Percentiles rank a stretch among this genome's conserved stretches.
Conservation (phyloP, 1,139 yeast species). For the Meyerozyma smithsonii region DNA sequence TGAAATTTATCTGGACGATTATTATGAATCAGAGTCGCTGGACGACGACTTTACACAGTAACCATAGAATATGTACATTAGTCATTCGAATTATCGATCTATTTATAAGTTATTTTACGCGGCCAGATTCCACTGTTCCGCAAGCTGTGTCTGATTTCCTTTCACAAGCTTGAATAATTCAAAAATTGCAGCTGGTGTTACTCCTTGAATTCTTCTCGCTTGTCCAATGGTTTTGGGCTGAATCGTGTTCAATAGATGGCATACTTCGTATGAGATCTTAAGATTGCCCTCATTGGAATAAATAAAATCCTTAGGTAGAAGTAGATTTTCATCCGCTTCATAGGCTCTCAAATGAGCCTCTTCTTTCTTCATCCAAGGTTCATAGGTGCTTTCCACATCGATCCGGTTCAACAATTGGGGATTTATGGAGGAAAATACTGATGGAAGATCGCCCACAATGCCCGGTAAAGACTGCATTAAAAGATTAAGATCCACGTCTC, state of each 20-base stretch:
- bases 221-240: conserved; percentile 92
- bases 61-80: background rate
- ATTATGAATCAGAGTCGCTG: background rate
- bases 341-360: conserved; percentile 68
- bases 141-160: conserved; percentile 21
- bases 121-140: conserved; percentile 3
- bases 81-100: conserved; percentile 5
- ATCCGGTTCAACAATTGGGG: conserved; percentile 55
- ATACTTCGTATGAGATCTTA: conserved; percentile 69
- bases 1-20: background rate
- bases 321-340: conserved; percentile 72
- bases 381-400: conserved; percentile 77
- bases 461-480: conserved; percentile 31
- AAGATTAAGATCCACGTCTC: conserved; percentile 26
- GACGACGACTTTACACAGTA: background rate
- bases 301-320: conserved; percentile 60
- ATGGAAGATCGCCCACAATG: conserved; percentile 13
- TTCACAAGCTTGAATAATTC: conserved; percentile 52
- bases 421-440: conserved; percentile 29
- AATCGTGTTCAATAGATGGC: conserved; percentile 61
- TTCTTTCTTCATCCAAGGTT: conserved; percentile 76
- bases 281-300: conserved; percentile 49
- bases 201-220: conserved; percentile 90
- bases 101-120: conserved; percentile 8
- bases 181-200: conserved; percentile 81